These are phyloP conservation scores for Camelina neglecta DNA, from an alignment of 345 rosid genomes.

Conservation along the genomic window DNA sequence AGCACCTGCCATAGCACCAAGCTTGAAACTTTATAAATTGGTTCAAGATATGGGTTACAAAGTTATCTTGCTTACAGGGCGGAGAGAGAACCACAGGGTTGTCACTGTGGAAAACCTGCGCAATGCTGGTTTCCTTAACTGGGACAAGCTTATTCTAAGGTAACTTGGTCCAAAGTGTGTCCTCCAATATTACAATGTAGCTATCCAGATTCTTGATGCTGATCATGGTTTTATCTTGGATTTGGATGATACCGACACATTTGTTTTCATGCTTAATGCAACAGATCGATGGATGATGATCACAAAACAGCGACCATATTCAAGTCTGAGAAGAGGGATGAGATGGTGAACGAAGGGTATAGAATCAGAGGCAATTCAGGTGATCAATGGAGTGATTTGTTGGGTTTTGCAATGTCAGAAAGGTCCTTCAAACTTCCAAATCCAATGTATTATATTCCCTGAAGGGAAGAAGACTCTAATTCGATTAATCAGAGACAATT, in stretches of 20 bases:
- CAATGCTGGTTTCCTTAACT: slow-evolving; percentile 65
- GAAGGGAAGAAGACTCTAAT: not conserved
- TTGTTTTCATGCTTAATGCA: slow-evolving; percentile 14
- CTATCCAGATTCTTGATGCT: not conserved
- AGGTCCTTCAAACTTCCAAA: slow-evolving; percentile 91
- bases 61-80: slow-evolving; percentile 79
- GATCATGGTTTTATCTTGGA: not conserved
- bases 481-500: not conserved
- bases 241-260: not conserved
- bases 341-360: slow-evolving; percentile 68
- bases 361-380: slow-evolving; percentile 85
- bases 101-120: slow-evolving; percentile 66
- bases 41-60: slow-evolving; percentile 67
- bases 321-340: slow-evolving; percentile 82
- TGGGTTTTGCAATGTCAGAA: slow-evolving; percentile 59
- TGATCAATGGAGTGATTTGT: slow-evolving; percentile 92
- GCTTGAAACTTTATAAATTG: slow-evolving; percentile 72
- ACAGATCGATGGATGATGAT: slow-evolving; percentile 63
- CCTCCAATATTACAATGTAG: not conserved
- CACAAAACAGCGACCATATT: slow-evolving; percentile 60
- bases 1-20: slow-evolving; percentile 75
- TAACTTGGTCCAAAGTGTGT: slow-evolving; percentile 10
- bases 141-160: slow-evolving; percentile 95
- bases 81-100: slow-evolving; percentile 62
- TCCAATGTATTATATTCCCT: slow-evolving; percentile 82